These are phyloP conservation scores for Meyerozyma smithsonii DNA, from an alignment of 1,139 yeast genomes.

Conservation along the genomic window DNA sequence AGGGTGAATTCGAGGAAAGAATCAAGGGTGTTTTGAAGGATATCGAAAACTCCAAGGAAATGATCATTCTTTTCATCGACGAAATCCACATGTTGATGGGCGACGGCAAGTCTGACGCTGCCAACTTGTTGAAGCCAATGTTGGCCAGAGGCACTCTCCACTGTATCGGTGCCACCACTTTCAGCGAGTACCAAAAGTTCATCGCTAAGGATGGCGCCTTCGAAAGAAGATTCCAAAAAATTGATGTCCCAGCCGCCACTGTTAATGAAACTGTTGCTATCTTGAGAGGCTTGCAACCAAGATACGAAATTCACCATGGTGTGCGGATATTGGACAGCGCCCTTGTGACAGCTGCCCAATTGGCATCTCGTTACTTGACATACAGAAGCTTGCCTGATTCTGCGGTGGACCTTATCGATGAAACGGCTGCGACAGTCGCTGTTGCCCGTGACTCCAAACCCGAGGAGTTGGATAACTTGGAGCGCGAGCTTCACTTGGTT, in stretches of 20 bases:
- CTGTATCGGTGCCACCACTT: constrained; percentile 98
- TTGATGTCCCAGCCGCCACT: constrained; percentile 93
- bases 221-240: constrained; percentile 96
- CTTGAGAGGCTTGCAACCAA: constrained; percentile 91
- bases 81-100: constrained; percentile 99
- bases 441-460: constrained; percentile 98
- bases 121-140: constrained; percentile 94
- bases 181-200: constrained; percentile 86
- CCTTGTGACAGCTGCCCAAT: constrained; percentile 88
- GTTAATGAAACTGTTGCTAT: constrained; percentile 92
- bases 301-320: constrained; percentile 97
- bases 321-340: constrained; percentile 95
- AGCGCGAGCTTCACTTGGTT: constrained; percentile 83
- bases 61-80: constrained; percentile 88
- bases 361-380: constrained; percentile 91
- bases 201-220: constrained; percentile 97
- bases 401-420: constrained; percentile 95
- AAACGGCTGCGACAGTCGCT: constrained; percentile 95
- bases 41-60: constrained; percentile 79
- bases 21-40: constrained; percentile 93
- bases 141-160: constrained; percentile 94
- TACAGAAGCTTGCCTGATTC: constrained; percentile 96
- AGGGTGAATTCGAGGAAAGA: constrained; percentile 98
- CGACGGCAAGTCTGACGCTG: constrained; percentile 91
- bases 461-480: constrained; percentile 89